phyloP scores from a whole-genome alignment of 2,329 filamentous ascomycete species.

The Aotearoamyces nothofagi region DNA sequence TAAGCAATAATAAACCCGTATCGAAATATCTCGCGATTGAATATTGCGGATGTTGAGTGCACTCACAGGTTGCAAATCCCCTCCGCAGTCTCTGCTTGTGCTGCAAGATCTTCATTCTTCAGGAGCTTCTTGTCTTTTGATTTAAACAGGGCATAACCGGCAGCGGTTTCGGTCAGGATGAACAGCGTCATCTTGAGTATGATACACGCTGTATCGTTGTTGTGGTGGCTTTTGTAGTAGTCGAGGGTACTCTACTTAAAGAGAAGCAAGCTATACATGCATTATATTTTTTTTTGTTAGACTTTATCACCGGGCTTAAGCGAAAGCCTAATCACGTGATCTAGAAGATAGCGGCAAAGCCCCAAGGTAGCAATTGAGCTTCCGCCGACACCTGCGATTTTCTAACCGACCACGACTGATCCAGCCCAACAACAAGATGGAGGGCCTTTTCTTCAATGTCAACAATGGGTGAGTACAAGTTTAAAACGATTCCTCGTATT shows the following conservation, averaged over 20 bases:
- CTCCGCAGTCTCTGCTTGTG: constrained; percentile 65
- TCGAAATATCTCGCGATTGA: too few relatives aligned
- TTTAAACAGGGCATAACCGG: constrained; percentile 95
- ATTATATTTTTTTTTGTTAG: constrained; percentile 5
- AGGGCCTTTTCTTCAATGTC: constrained; percentile 88
- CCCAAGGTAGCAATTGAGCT: neutral
- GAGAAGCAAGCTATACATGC: too few relatives aligned
- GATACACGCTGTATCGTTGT: constrained; percentile 4
- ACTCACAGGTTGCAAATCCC: constrained; percentile 75
- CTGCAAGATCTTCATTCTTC: constrained; percentile 66
- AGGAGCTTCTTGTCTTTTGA: constrained; percentile 97
- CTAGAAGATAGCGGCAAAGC: too few relatives aligned
- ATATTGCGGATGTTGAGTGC: constrained; percentile 4
- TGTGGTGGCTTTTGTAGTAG: constrained; percentile 3
- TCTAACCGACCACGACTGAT: neutral
- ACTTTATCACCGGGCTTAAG: too few relatives aligned
- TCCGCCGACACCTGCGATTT: neutral
- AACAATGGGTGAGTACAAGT: constrained; percentile 59
- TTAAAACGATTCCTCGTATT: neutral
- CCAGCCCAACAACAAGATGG: constrained; percentile 49
- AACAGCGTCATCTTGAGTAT: constrained; percentile 69
- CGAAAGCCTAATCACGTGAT: too few relatives aligned
- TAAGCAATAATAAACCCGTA: neutral
- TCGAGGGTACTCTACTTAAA: neutral
- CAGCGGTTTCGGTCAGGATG: constrained; percentile 86